Conservation (phyloP, 768 basidiomycete species). For the Steccherinum ochraceum region DNA sequence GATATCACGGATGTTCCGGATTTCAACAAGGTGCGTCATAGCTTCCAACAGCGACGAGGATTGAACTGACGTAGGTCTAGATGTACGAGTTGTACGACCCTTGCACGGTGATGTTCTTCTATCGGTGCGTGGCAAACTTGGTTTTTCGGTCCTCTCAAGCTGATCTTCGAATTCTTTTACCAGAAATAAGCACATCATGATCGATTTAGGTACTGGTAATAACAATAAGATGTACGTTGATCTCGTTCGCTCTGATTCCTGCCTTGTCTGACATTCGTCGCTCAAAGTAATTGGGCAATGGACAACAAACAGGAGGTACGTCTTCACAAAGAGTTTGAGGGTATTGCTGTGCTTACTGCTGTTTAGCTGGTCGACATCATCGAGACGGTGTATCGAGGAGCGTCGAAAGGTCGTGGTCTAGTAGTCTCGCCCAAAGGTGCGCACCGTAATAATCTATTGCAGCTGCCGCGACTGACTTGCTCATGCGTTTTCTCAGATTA, state of each 20-base stretch:
- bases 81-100: slow-evolving; percentile 99
- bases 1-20: slow-evolving; percentile 98
- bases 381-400: slow-evolving; percentile 97
- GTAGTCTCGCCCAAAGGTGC: slow-evolving; percentile 94
- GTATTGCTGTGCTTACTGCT: not conserved
- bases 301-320: slow-evolving; percentile 95
- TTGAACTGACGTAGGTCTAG: slow-evolving; percentile 30
- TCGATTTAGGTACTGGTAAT: slow-evolving; percentile 98
- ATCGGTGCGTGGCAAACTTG: slow-evolving; percentile 56
- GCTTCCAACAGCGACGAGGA: not conserved
- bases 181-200: slow-evolving; percentile 99
- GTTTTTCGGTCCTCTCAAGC: not conserved
- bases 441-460: slow-evolving; percentile 13
- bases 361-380: slow-evolving; percentile 90
- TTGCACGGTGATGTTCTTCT: slow-evolving; percentile 98
- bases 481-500: slow-evolving; percentile 48
- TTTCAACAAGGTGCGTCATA: slow-evolving; percentile 81
- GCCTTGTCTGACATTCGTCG: not conserved
- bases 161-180: not conserved
- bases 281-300: slow-evolving; percentile 92
- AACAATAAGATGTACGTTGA: slow-evolving; percentile 93
- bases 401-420: slow-evolving; percentile 95
- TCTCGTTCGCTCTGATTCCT: not conserved
- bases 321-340: not conserved
- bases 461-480: slow-evolving; percentile 5